Evolutionary conservation across 2,329 filamentous ascomycete genomes (phyloP).

Genomic region (Trichoderma breve): DNA sequence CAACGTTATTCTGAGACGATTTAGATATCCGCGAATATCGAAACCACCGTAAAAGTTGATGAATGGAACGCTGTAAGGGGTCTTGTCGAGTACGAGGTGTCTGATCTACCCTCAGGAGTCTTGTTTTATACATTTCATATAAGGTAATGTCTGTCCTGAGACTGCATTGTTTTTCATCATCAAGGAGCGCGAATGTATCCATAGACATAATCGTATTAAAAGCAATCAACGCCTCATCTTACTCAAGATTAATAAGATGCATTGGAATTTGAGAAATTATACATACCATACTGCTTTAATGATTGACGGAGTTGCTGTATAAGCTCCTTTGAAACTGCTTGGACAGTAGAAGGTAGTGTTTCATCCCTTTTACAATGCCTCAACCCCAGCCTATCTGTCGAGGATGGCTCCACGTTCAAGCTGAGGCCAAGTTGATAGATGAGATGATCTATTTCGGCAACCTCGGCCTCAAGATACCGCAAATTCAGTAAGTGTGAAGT

Average conservation of each 20-base stretch:
- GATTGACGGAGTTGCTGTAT: background rate
- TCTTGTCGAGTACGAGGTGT: background rate
- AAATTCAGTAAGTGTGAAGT: background rate
- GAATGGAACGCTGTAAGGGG: background rate
- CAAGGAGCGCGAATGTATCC: background rate
- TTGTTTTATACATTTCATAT: background rate
- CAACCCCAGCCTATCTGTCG: background rate
- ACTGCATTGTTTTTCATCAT: background rate
- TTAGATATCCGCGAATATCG: background rate
- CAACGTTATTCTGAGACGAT: too few relatives aligned
- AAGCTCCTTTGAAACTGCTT: background rate
- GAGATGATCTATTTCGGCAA: background rate
- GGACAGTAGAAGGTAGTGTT: background rate
- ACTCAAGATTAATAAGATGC: fast-evolving
- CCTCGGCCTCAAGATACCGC: background rate
- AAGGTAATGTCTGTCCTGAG: background rate
- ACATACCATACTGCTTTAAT: background rate
- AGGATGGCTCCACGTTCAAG: background rate
- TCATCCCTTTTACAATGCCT: background rate
- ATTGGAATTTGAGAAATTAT: background rate
- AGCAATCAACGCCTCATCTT: background rate
- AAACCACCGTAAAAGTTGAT: background rate
- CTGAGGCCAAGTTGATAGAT: background rate
- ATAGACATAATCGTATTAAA: background rate
- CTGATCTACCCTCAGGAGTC: background rate